Conservation (phyloP, 768 basidiomycete species). For the Dacryopinax primogenitus region DNA sequence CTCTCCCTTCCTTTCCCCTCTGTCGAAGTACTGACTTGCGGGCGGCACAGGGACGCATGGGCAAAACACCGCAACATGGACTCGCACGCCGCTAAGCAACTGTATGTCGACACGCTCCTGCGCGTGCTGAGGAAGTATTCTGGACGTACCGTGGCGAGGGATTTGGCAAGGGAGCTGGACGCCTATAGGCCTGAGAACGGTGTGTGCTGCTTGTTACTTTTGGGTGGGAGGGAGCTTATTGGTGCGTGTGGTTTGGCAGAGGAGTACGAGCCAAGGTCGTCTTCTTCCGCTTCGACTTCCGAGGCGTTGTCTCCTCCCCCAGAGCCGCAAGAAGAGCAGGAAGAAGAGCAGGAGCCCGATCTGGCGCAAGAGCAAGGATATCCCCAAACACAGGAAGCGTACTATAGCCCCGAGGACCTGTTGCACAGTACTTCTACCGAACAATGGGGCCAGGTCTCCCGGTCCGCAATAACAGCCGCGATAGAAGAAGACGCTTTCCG, state of each 20-base stretch:
- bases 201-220: neutral
- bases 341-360: no score
- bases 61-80: constrained; percentile 79
- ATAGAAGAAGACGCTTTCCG: constrained; percentile 5
- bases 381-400: no score
- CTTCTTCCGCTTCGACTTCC: neutral
- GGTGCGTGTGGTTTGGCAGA: no score
- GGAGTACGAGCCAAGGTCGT: neutral
- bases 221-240: neutral
- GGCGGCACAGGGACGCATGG: constrained; percentile 71
- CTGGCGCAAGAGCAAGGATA: no score
- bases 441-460: constrained; percentile 8
- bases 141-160: constrained; percentile 62
- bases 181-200: constrained; percentile 55
- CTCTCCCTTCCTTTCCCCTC: constrained; percentile 19
- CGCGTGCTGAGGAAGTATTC: constrained; percentile 77
- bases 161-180: constrained; percentile 64
- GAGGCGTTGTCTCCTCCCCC: neutral
- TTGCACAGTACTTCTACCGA: neutral
- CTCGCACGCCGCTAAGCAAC: constrained; percentile 66
- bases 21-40: neutral
- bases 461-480: neutral
- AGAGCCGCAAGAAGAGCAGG: no score
- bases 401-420: no score
- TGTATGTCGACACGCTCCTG: constrained; percentile 77